These are phyloP conservation scores for Verticillium nonalfalfae DNA, from an alignment of 2,329 filamentous ascomycete species.

Conservation along the genomic window DNA sequence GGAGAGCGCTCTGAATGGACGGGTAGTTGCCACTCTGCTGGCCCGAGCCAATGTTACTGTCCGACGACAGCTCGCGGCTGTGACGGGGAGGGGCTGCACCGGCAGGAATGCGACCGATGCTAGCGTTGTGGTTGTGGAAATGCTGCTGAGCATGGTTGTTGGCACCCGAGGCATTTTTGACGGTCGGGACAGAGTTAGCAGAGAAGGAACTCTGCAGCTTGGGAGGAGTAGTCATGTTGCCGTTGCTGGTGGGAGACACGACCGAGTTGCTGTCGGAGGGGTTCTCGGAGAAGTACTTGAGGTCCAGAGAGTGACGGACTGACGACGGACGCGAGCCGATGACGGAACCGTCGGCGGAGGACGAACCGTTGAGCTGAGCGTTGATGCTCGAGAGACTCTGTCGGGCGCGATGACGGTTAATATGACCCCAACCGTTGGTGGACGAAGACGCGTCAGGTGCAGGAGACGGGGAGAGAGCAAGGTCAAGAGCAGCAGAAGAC, in stretches of 20 bases:
- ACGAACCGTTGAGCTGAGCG: constrained; percentile 27
- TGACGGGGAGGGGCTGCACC: constrained; percentile 61
- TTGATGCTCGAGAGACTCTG: constrained; percentile 48
- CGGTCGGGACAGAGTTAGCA: constrained; percentile 78
- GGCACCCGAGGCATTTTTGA: constrained; percentile 61
- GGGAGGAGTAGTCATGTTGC: constrained; percentile 56
- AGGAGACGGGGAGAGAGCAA: constrained; percentile 64
- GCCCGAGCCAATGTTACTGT: constrained; percentile 32
- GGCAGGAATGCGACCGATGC: constrained; percentile 70
- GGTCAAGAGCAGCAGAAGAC: constrained; percentile 74
- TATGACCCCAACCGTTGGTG: constrained; percentile 51
- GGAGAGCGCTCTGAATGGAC: constrained; percentile 65
- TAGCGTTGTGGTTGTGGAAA: constrained; percentile 74
- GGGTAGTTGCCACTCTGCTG: constrained; percentile 45
- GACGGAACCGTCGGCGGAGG: constrained; percentile 37
- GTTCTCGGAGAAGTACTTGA: constrained; percentile 43
- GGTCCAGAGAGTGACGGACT: constrained; percentile 52
- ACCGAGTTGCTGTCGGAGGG: constrained; percentile 28
- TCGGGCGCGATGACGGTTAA: constrained; percentile 63
- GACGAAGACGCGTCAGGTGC: constrained; percentile 46
- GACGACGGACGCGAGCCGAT: constrained; percentile 38
- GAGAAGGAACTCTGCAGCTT: constrained; percentile 87
- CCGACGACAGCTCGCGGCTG: constrained; percentile 62
- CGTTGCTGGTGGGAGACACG: constrained; percentile 40
- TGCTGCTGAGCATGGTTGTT: constrained; percentile 58